These are phyloP conservation scores for Beauveria rudraprayagi DNA, from an alignment of 2,329 filamentous ascomycete genomes.

Conservation along the genomic window DNA sequence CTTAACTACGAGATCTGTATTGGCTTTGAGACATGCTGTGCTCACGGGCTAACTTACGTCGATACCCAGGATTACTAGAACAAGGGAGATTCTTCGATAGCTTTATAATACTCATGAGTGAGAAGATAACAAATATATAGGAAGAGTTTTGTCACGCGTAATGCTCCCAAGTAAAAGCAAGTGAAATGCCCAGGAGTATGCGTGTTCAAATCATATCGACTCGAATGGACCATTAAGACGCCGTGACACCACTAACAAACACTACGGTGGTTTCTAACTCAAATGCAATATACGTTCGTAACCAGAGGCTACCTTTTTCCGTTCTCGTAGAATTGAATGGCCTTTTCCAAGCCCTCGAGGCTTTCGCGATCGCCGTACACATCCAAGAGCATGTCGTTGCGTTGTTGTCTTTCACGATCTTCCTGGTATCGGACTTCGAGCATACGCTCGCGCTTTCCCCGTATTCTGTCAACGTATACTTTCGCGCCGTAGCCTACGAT, in stretches of 20 bases:
- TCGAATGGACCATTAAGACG: neutral
- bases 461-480: slow-evolving; percentile 22
- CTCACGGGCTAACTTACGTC: neutral
- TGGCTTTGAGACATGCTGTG: neutral
- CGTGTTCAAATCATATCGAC: neutral
- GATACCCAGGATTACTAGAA: neutral
- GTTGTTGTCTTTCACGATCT: slow-evolving; percentile 26
- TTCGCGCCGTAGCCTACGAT: slow-evolving; percentile 29
- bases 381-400: slow-evolving; percentile 37
- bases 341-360: slow-evolving; percentile 39
- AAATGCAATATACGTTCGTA: neutral
- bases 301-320: neutral
- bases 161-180: neutral
- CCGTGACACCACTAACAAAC: neutral
- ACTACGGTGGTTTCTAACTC: neutral
- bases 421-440: slow-evolving; percentile 26
- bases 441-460: slow-evolving; percentile 20
- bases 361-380: slow-evolving; percentile 43
- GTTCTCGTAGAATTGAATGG: slow-evolving; percentile 38
- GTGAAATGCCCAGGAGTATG: neutral
- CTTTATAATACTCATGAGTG: neutral
- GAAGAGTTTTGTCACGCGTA: neutral
- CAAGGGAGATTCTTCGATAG: neutral
- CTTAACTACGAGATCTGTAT: neutral
- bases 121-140: neutral